These are phyloP conservation scores for Magnaporthiopsis poae DNA, from an alignment of 2,329 filamentous ascomycete species.

Conservation along the genomic window DNA sequence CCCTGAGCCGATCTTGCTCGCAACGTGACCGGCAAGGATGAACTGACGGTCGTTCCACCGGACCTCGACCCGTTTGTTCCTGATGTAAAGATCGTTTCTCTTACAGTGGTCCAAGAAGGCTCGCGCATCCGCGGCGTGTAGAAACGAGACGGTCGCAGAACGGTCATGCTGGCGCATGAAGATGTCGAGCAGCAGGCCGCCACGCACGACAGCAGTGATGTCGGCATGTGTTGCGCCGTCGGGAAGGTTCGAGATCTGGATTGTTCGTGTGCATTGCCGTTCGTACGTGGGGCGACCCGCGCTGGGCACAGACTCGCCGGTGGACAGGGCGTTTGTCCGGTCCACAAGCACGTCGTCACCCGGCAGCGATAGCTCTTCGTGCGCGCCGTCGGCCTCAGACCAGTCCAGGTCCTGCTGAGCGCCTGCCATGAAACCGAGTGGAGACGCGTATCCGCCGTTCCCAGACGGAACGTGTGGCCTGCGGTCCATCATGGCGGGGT, in stretches of 20 bases:
- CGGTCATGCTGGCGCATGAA: constrained; percentile 51
- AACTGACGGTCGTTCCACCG: constrained; percentile 65
- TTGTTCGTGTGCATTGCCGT: constrained; percentile 39
- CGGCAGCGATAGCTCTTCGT: constrained; percentile 5
- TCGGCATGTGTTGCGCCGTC: constrained; percentile 55
- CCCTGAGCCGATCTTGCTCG: constrained; percentile 52
- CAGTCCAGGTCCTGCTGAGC: constrained; percentile 6
- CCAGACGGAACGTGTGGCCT: neutral
- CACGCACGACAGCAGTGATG: constrained; percentile 53
- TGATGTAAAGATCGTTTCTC: constrained; percentile 58
- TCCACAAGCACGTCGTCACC: constrained; percentile 3
- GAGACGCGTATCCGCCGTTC: neutral
- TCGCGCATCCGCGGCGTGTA: constrained; percentile 50
- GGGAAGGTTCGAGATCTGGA: constrained; percentile 54
- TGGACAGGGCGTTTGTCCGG: constrained; percentile 9
- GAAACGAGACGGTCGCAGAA: constrained; percentile 59
- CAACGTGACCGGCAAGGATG: constrained; percentile 51
- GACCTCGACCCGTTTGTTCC: constrained; percentile 55
- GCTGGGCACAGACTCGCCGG: constrained; percentile 11
- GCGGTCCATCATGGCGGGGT: neutral
- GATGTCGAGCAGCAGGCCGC: constrained; percentile 61
- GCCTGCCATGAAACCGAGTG: neutral
- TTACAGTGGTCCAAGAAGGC: constrained; percentile 57
- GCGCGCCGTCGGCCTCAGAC: constrained; percentile 7
- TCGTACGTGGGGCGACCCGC: constrained; percentile 22